Evolutionary conservation across 2,329 filamentous ascomycete genomes (phyloP), one percentile per base, ranked within the genome.

Genomic region (Pseudogymnoascus sp.): DNA sequence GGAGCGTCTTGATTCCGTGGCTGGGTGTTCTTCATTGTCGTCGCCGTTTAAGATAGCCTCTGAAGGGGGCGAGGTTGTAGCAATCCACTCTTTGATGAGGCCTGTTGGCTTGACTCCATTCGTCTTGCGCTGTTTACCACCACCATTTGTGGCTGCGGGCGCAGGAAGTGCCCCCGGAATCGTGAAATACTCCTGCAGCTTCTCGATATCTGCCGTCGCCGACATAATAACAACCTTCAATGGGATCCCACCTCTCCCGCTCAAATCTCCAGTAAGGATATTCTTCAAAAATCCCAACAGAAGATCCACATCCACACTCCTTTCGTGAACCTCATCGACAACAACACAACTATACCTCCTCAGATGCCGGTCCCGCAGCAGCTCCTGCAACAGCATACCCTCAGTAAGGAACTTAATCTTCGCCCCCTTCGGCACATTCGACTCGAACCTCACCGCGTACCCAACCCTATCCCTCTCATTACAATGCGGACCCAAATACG

Each of bases 171-270:
- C 37, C 16, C 38, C 31, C 21, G 67, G 69, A 35, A 66, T 69
- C 56, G 77, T 76, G 67, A 97, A 97, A 73, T 96, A 97, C 0
- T 79, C 78, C 47, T 84, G 81, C 33, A 97, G 85, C 63, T 83
- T 85, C 65, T 93, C 87, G 64, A 96, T 86, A 73, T 97, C 91
- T 38, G 92, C 91, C 5, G 94, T 99, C 60, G 94, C 94, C 80
- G 92, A 97, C 94, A 99, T 99, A 72, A 97, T 84, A 35, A 96
- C 84, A 3, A 97, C 86, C 74, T 96, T 97, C 63, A 99, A 77
- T 1, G 89, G 87, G 31, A 88, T 78, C 4, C 89, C 89, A 6
- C 87, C 86, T 4, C 89, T 84, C 5, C 86, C 86, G 50, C 83
- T 79, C 38, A 84, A 82, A 63, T 86, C 80, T 2, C 82, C 79